Evolutionary conservation across 2,329 filamentous ascomycete genomes (phyloP), one percentile per base, ranked within the genome.

Genomic region (Hymenoscyphus repandus): DNA sequence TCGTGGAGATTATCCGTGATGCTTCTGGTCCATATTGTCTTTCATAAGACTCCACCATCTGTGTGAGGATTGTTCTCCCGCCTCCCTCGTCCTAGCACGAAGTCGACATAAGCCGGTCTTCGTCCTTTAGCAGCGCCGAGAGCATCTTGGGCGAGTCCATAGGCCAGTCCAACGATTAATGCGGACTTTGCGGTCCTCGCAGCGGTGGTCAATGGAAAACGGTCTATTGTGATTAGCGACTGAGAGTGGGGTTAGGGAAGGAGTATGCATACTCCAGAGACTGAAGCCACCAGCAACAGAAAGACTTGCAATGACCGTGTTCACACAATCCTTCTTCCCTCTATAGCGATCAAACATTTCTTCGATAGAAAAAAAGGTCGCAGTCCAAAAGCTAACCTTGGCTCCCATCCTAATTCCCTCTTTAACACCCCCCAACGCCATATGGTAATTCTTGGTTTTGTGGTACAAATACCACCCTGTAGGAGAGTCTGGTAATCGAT

Each of bases 381-480:
- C 78, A 2, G 82, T 87, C 79, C 91, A 91, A 41, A 86, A 72
- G 4, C 81, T 80, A 5, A 95, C 75, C 59, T 79, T 83, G 31
- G 72, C 66, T 1, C 86, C 90, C 77, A 93, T 88, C 58, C 79
- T 83, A 45, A 89, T 61, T 0, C 90, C 93, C 63, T 95, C 90
- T 47, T 81, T 81, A 15, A 95, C 73, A 0, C 87, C 92, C 5
- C 86, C 88, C 18, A 86, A 78, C 62, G 88, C 84, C 46, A 86
- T 79, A 62, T 90, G 83, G 72, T 99, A 97, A 70, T 96, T 97
- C 70, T 97, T 97, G 66, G 83, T 89, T 72, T 96, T 96, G 74
- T 97, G 92, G 70, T 99, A 99, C n/a, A 97, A 80, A 67, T 92
- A 99, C 93, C 93, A 99, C 15, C 90, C 92, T 2, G 84, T 82